phyloP scores from a whole-genome alignment of 495 filamentous ascomycete genomes.

The Lichenothelia convexa region DNA sequence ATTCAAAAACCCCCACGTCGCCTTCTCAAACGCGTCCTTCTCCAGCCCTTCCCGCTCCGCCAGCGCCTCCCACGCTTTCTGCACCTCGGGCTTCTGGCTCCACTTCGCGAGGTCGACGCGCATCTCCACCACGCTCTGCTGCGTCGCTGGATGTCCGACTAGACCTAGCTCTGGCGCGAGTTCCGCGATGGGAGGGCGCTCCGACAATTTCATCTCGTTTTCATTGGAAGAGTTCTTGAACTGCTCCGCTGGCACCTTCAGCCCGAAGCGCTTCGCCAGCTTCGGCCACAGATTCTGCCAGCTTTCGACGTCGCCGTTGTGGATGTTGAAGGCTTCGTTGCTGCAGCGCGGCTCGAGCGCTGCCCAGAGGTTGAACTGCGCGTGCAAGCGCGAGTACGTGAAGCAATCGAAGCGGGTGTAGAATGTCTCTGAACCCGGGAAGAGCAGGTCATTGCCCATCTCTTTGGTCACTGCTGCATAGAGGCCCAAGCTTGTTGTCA shows the following conservation, averaged over 20 bases:
- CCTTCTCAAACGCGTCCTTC: constrained; percentile 31
- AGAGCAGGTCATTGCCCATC: constrained; percentile 26
- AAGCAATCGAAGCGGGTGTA: constrained; percentile 34
- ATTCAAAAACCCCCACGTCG: constrained; percentile 35
- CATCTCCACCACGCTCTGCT: constrained; percentile 21
- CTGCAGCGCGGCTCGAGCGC: constrained; percentile 22
- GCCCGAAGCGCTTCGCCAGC: constrained; percentile 26
- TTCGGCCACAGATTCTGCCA: constrained; percentile 40
- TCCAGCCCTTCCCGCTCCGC: constrained; percentile 29
- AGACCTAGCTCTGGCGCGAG: constrained; percentile 25
- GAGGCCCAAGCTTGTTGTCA: constrained; percentile 29
- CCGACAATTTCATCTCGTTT: constrained; percentile 14
- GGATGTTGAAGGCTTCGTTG: constrained; percentile 37
- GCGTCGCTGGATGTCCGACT: constrained; percentile 11
- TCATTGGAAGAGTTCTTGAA: constrained; percentile 18
- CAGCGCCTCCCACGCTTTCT: constrained; percentile 27
- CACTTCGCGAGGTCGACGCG: constrained; percentile 34
- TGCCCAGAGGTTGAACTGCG: constrained; percentile 35
- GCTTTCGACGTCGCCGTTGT: constrained; percentile 34
- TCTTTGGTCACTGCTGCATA: constrained; percentile 33
- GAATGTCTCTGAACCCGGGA: constrained; percentile 29
- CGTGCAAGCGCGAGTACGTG: constrained; percentile 32
- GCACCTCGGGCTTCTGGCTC: constrained; percentile 31
- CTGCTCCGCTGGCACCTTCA: constrained; percentile 27
- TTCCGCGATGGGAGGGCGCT: constrained; percentile 26